Base-by-base conservation (phyloP, 768 basidiomycete genomes). In the Phanerochaete carnosa region DNA sequence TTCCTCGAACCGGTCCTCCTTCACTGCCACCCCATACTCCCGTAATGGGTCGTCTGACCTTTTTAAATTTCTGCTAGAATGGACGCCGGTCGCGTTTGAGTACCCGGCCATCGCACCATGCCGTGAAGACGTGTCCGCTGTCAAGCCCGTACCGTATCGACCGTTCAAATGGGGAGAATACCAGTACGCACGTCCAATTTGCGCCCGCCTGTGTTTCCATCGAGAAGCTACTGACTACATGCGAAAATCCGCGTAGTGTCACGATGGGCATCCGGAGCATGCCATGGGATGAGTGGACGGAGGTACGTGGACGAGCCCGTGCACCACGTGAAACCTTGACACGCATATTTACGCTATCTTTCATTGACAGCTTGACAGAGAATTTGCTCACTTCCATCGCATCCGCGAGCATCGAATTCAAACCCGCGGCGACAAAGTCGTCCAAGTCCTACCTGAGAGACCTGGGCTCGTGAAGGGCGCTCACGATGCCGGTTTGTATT, bases 251-350 rank as follows among this genome's bases (percentile, higher is more conserved):
- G 22, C 16, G 35, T 39, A 89, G 87, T 64, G 77, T 87, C 45
- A 89, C 86, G 32, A 89, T 89, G 86, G 87, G 83, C 62, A 82
- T 87, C 65, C 80, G 84, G 39, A 73, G 68, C 52, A 89, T 90
- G 87, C 76, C 75, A 9, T 91, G 85, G 84, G 78, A 80, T 43
- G 83, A 87, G 56, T 90, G 89, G 89, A 83, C 91, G 49, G 86
- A 90, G 75, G 86, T 85, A 62, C n/a, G 70, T 33, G 25, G n/a
- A n/a, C n/a, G n/a, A n/a, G 55, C 28, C 32, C 28, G 30, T 11
- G 13, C 26, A 22, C 30, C 11, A 3, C 23, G 22, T 19, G 12
- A 29, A 23, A n/a, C n/a, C n/a, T n/a, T n/a, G n/a, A n/a, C n/a
- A n/a, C n/a, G n/a, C n/a, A n/a, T 43, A 19, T 19, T 43, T 9